Percentiles rank a stretch among this genome's conserved stretches.
phyloP scores from a whole-genome alignment of 2,329 filamentous ascomycete species.

The Cryphonectria japonica region DNA sequence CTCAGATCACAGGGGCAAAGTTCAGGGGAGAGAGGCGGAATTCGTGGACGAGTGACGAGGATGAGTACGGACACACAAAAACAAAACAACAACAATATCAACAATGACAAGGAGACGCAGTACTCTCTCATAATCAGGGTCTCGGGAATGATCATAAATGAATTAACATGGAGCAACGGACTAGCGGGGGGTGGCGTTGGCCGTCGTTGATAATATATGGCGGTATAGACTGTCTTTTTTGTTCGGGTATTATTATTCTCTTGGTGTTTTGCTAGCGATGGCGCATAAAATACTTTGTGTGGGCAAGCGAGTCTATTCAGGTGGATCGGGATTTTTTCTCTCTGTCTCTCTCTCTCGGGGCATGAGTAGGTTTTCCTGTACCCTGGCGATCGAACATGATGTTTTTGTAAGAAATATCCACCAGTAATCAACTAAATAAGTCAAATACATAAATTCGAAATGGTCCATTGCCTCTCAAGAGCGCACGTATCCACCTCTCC shows the following conservation, averaged over 20 bases:
- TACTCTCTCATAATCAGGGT: background rate
- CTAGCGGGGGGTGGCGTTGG: background rate
- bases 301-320: slow-evolving; percentile 4
- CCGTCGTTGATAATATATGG: slow-evolving; percentile 18
- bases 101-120: background rate
- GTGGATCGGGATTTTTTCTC: background rate
- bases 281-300: slow-evolving; percentile 20
- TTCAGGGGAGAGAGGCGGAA: slow-evolving; percentile 60
- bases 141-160: background rate
- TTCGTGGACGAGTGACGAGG: slow-evolving; percentile 48
- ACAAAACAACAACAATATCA: background rate
- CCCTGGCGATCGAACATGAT: background rate
- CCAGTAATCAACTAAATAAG: background rate
- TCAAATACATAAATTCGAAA: background rate
- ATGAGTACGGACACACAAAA: background rate
- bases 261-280: slow-evolving; percentile 28
- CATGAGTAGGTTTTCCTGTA: background rate
- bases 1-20: slow-evolving; percentile 48
- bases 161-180: background rate
- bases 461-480: background rate
- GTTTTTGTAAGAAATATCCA: background rate
- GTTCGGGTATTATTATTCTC: slow-evolving; percentile 5
- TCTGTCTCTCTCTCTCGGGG: background rate
- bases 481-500: background rate
- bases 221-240: slow-evolving; percentile 25